Evolutionary conservation across 2,329 filamentous ascomycete species (phyloP).

Genomic region (Beauveria sp.): DNA sequence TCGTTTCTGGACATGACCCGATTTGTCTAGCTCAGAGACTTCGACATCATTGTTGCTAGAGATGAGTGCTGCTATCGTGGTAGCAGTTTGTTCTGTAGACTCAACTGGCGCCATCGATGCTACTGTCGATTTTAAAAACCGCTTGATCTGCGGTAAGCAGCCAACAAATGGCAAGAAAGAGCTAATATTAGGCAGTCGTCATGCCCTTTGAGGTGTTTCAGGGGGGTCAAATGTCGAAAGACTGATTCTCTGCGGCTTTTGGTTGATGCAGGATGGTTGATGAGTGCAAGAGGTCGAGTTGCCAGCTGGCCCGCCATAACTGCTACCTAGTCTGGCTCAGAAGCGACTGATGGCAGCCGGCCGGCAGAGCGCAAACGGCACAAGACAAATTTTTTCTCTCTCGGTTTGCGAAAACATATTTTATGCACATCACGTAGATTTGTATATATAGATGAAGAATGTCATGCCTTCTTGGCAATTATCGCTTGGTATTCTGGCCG

Average conservation of each 20-base stretch:
- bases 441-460: not conserved
- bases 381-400: not conserved
- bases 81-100: not conserved
- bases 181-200: not conserved
- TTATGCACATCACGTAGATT: constrained; percentile 2
- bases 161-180: not conserved
- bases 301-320: not conserved
- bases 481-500: constrained; percentile 40
- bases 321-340: not conserved
- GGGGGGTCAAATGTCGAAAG: not conserved
- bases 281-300: not conserved
- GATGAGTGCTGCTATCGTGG: constrained; percentile 14
- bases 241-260: not conserved
- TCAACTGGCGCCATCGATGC: not conserved
- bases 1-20: constrained; percentile 26
- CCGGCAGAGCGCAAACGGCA: not conserved
- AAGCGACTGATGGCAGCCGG: not conserved
- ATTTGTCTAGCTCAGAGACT: constrained; percentile 30
- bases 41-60: constrained; percentile 13
- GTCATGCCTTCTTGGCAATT: not conserved
- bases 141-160: not conserved
- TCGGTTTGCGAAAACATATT: not conserved
- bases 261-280: constrained; percentile 2
- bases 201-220: not conserved
- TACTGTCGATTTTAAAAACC: not conserved